Conservation (phyloP, 805 yeast species). For the Trichomonascus vanleenenianus region DNA sequence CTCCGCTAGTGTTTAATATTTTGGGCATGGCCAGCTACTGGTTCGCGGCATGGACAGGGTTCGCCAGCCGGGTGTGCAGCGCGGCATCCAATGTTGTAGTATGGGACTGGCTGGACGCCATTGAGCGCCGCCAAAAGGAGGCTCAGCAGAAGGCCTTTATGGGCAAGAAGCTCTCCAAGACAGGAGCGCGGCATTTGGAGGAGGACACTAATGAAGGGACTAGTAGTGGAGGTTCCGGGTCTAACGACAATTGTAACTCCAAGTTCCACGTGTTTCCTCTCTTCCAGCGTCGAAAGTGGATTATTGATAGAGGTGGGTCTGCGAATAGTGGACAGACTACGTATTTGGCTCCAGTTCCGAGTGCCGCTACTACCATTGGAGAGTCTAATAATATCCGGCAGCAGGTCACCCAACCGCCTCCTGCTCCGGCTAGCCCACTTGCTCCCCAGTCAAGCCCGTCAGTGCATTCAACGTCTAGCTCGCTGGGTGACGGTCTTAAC, state of each 20-base stretch:
- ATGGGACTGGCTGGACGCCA: constrained; percentile 62
- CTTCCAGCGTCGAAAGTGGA: constrained; percentile 2
- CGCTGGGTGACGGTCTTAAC: too few species aligned
- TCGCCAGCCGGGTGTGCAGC: constrained; percentile 39
- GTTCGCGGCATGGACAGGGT: constrained; percentile 44
- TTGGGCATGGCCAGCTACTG: constrained; percentile 33
- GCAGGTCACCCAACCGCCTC: too few species aligned
- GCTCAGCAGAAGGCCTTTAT: constrained; percentile 50
- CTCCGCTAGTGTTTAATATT: constrained; percentile 32
- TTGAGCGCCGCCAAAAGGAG: constrained; percentile 41
- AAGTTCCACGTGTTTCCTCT: background rate
- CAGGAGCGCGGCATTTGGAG: background rate
- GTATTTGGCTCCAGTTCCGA: background rate
- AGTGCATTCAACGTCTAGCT: background rate
- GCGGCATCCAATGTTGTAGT: constrained; percentile 45
- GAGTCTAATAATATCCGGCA: background rate
- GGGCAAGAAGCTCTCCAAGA: constrained; percentile 38
- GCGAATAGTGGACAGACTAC: background rate
- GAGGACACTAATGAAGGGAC: background rate
- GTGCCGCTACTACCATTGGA: background rate
- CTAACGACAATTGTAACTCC: background rate
- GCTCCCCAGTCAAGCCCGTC: background rate
- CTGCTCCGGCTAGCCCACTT: too few species aligned
- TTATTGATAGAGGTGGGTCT: constrained; percentile 6
- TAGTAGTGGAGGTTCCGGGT: background rate